Percentiles rank a stretch among this genome's conserved stretches.
These are phyloP conservation scores for Malassezia vespertilionis DNA, from an alignment of 1,284 basidiomycete species.

Conservation along the genomic window DNA sequence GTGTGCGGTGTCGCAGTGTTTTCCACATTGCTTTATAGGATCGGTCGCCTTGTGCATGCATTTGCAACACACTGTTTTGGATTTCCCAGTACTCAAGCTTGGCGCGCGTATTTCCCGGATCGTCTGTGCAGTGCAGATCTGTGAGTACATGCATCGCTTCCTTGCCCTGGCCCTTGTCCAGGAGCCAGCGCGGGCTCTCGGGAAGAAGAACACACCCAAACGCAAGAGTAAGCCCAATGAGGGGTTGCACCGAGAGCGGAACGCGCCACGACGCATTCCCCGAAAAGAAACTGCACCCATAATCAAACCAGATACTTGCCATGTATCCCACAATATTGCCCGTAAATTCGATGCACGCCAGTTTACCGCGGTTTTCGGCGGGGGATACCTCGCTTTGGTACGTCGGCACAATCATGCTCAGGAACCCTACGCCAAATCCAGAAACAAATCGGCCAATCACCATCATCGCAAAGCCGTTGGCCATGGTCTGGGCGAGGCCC, in stretches of 20 bases:
- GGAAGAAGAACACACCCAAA: slow-evolving; percentile 75
- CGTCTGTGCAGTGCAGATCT: slow-evolving; percentile 71
- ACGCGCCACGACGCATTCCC: slow-evolving; percentile 49
- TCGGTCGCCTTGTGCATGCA: slow-evolving; percentile 55
- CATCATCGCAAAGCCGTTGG: slow-evolving; percentile 72
- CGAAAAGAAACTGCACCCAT: slow-evolving; percentile 68
- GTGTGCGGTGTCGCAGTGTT: slow-evolving; percentile 72
- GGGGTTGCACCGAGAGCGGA: slow-evolving; percentile 49
- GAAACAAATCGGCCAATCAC: slow-evolving; percentile 74
- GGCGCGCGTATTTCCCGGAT: slow-evolving; percentile 63
- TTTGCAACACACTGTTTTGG: slow-evolving; percentile 57
- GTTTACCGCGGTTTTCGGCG: slow-evolving; percentile 59
- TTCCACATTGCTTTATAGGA: slow-evolving; percentile 77
- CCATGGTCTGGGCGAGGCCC: slow-evolving; percentile 78
- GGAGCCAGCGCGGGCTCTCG: slow-evolving; percentile 88
- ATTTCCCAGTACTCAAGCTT: slow-evolving; percentile 83
- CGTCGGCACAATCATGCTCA: slow-evolving; percentile 83
- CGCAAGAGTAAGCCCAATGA: slow-evolving; percentile 75
- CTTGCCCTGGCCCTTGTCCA: slow-evolving; percentile 74
- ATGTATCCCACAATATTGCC: slow-evolving; percentile 77
- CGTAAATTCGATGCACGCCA: slow-evolving; percentile 91
- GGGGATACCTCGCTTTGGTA: slow-evolving; percentile 96
- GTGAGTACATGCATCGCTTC: slow-evolving; percentile 79
- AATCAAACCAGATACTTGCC: slow-evolving; percentile 69
- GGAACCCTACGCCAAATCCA: slow-evolving; percentile 83